Evolutionary conservation across 108 stramenopile species (phyloP).

Genomic region (Cyclotella baltica): DNA sequence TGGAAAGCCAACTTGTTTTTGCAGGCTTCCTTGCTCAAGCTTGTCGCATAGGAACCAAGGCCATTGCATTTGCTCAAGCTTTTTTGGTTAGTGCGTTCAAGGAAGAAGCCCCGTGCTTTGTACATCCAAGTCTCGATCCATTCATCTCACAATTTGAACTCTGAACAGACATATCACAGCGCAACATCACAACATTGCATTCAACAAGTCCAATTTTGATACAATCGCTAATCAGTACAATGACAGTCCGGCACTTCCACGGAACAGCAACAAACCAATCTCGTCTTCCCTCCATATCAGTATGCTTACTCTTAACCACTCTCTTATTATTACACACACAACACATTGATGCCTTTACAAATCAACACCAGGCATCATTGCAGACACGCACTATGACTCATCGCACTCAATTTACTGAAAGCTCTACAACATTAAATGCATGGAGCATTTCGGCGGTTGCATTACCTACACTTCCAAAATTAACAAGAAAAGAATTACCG

Average conservation of each 20-base stretch:
- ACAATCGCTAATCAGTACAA: not conserved
- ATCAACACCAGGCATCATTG: slow-evolving; percentile 56
- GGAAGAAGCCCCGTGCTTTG: too few relatives aligned
- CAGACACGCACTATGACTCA: too few relatives aligned
- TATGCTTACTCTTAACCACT: slow-evolving; percentile 50
- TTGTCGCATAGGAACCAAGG: too few relatives aligned
- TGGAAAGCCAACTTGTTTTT: too few relatives aligned
- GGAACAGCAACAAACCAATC: slow-evolving; percentile 10
- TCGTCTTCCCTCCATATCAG: slow-evolving; percentile 43
- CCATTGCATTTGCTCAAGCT: too few relatives aligned
- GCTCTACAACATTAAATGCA: slow-evolving; percentile 42
- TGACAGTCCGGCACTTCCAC: not conserved
- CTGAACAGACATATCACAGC: not conserved
- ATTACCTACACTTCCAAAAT: slow-evolving; percentile 40
- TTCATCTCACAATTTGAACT: too few relatives aligned
- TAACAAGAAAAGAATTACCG: slow-evolving; percentile 44
- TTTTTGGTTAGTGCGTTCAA: too few relatives aligned
- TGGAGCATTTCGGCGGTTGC: slow-evolving; percentile 49
- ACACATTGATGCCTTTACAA: slow-evolving; percentile 52
- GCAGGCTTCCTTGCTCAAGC: too few relatives aligned
- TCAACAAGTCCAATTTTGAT: not conserved
- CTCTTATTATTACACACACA: slow-evolving; percentile 49
- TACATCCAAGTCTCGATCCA: too few relatives aligned
- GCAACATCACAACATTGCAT: not conserved
- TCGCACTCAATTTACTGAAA: slow-evolving; percentile 43